Evolutionary conservation across 2,329 filamentous ascomycete species (phyloP), one percentile per base, ranked within the genome.

Genomic region (Pseudogymnoascus sp.): DNA sequence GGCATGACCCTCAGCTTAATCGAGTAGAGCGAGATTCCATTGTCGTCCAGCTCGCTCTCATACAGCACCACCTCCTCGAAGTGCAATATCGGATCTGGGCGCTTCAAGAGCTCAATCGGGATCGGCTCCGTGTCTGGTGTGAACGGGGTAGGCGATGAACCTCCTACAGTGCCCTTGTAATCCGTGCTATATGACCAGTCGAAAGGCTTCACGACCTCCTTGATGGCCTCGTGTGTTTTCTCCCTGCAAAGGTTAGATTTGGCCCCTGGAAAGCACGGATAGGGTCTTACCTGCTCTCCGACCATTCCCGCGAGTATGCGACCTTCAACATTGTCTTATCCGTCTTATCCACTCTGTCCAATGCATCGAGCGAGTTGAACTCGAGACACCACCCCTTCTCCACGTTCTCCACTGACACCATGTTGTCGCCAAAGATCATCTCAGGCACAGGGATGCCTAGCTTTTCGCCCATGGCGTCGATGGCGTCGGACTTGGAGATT

Each of bases 361-460:
- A 82, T 25, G 93, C 94, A 72, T 93, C 90, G 69, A 86, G 89
- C 21, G 94, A 89, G 72, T 88, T 88, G 79, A 97, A 99, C 60
- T 82, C 77, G 65, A 97, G 79, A 48, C 79, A 79, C 91, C 92
- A 99, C 48, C 86, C 84, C n/a, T 82, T 86, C 18, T 82, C 80
- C n/a, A 77, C 65, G 76, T 97, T 91, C 60, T 86, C 80, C 64
- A 99, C 81, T 5, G 84, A 78, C 40, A 96, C 87, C 63, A 88
- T 79, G 74, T 99, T 99, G 79, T 99, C 92, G 65, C 94, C 94
- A 72, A 99, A 99, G 67, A 99, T 99, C 94, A 99, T 99, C 78
- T 99, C 94, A 7, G 94, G 94, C 40, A 93, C 85, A 15, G 93
- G 86, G 72, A 99, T 97, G 31, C 87, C 87, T 61, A 99, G 82